These are phyloP conservation scores for Pseudognaphalium luteoalbum DNA, from an alignment of 129 eudicot species.

Conservation along the genomic window DNA sequence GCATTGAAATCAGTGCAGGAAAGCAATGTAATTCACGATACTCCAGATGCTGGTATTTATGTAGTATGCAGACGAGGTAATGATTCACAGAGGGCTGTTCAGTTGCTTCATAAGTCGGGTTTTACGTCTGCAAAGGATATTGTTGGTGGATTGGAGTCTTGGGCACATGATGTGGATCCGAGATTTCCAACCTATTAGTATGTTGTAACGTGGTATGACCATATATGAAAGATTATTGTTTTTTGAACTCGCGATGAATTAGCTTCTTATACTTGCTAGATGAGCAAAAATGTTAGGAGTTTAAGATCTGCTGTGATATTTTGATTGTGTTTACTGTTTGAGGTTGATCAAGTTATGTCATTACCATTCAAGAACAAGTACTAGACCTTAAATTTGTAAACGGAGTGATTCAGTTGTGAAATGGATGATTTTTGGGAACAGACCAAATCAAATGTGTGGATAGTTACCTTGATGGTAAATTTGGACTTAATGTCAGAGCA, in stretches of 20 bases:
- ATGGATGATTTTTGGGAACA: no score
- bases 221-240: constrained; percentile 6
- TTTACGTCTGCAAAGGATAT: constrained; percentile 80
- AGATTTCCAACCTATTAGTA: constrained; percentile 74
- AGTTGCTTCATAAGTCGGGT: constrained; percentile 67
- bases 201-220: constrained; percentile 6
- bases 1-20: constrained; percentile 46
- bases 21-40: constrained; percentile 18
- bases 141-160: constrained; percentile 85
- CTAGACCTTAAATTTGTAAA: no score
- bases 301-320: not conserved
- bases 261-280: not conserved
- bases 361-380: not conserved
- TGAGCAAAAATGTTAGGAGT: not conserved
- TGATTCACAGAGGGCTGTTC: constrained; percentile 92
- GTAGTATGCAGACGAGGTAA: constrained; percentile 96
- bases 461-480: no score
- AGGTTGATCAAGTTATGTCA: not conserved
- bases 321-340: not conserved
- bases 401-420: no score
- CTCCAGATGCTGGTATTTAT: constrained; percentile 47
- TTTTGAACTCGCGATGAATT: not conserved
- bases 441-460: no score
- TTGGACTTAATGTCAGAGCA: no score
- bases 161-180: constrained; percentile 86